phyloP scores from a whole-genome alignment of 2,329 filamentous ascomycete genomes.

The Lecanoromycetidae sp. region DNA sequence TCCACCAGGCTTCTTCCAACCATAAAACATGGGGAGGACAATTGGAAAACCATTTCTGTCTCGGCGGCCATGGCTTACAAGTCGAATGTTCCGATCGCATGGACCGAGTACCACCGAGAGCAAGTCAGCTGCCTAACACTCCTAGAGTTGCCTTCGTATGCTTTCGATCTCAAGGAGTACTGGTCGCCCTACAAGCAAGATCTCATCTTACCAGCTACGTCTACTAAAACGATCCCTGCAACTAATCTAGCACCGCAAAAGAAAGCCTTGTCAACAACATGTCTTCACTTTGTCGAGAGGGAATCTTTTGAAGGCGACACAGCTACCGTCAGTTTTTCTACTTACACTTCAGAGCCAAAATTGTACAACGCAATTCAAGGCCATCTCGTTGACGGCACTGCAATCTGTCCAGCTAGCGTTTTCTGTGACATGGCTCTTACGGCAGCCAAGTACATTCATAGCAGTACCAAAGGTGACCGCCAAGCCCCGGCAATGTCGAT shows the following conservation, averaged over 20 bases:
- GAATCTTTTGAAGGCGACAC: slow-evolving; percentile 20
- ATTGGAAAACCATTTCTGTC: slow-evolving; percentile 14
- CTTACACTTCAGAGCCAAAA: slow-evolving; percentile 14
- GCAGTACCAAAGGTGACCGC: slow-evolving; percentile 11
- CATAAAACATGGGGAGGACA: slow-evolving; percentile 11
- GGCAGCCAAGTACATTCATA: slow-evolving; percentile 12
- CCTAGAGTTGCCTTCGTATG: slow-evolving; percentile 20
- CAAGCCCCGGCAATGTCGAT: slow-evolving; percentile 19
- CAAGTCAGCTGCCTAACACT: slow-evolving; percentile 17
- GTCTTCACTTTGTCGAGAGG: slow-evolving; percentile 24
- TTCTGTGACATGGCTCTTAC: slow-evolving; percentile 18
- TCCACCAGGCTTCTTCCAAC: slow-evolving; percentile 7
- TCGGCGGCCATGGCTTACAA: slow-evolving; percentile 11
- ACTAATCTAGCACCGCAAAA: not conserved
- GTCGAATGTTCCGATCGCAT: slow-evolving; percentile 16
- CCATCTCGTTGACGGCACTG: slow-evolving; percentile 11
- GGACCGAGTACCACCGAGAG: slow-evolving; percentile 20
- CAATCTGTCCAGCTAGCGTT: slow-evolving; percentile 17
- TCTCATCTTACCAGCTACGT: slow-evolving; percentile 17
- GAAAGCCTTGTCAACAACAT: slow-evolving; percentile 18
- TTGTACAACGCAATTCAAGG: slow-evolving; percentile 10
- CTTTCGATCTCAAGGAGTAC: slow-evolving; percentile 23
- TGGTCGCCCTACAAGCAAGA: slow-evolving; percentile 23
- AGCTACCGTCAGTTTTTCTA: slow-evolving; percentile 10
- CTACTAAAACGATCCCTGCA: not conserved